Base-by-base conservation (phyloP, 805 yeast genomes). In the Saccharomycopsis capsularis region DNA sequence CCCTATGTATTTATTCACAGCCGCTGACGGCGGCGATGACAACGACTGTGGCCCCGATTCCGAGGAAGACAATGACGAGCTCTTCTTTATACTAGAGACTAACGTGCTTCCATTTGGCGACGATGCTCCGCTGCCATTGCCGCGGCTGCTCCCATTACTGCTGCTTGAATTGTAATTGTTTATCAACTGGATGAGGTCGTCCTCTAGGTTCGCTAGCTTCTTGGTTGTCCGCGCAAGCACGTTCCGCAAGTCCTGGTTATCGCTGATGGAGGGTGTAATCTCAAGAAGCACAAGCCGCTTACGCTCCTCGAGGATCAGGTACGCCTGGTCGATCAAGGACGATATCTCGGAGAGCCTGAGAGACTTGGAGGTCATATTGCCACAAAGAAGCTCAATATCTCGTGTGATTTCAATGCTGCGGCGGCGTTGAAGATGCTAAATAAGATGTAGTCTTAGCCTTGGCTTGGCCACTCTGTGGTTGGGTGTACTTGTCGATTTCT, bases 271-370 rank as follows among this genome's bases (percentile, higher is more conserved):
- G 4, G 55, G 55, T 4, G 18, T 30, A n/a, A 52, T 16, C 4
- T 48, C 48, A 5, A 52, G 27, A 3, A 38, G 19, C 1, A 27
- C 23, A 16, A 49, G 25, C 25, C 46, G 35, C 22, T 52, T 52
- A n/a, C 55, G 41, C 30, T 52, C 55, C 36, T 52, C 55, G 7
- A 52, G 42, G 2, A 44, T 35, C 13, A 40, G 18, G n/a, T 51
- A 40, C 9, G 46, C 35, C 30, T 47, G 46, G 30, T 47, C 44
- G 18, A 47, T 42, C 2, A 47, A 37, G 13, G 19, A 39, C 9
- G 43, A 24, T 4, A 50, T 30, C 22, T 47, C 47, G 19, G 43
- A 32, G 9, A 47, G 43, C 30, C 42, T 47, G 37, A 34, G n/a
- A 29, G 13, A 13, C 32, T 29, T 29, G 7, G 32, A 29, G n/a